Base-by-base conservation (phyloP, 805 yeast species). In the Starmerella powellii region DNA sequence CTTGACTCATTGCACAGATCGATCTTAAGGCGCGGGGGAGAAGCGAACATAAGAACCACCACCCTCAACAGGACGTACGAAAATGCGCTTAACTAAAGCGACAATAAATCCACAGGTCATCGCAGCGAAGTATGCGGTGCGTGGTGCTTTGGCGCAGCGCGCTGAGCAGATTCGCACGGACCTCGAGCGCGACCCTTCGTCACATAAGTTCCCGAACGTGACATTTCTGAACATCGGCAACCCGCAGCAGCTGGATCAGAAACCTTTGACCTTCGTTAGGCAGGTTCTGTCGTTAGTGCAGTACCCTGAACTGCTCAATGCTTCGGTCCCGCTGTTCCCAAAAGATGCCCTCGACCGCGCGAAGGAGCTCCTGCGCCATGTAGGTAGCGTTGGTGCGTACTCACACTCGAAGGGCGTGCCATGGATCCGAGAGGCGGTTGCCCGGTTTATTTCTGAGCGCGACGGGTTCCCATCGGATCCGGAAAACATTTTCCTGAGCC, bases 201-300 rank as follows among this genome's bases (percentile, higher is more conserved):
- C 81, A 4, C 65, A 85, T 50, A 94, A 94, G 1, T 91, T 86
- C 58, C 63, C 72, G 33, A 66, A 72, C 46, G 82, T 91, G 54
- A 80, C 93, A 58, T 78, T 76, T 56, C 91, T 95, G 49, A 91
- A 91, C 60, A 91, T 91, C 49, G 99, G 99, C 24, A 91, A 91
- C 60, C 99, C 99, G 2, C 99, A 91, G 63, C 97, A 88, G 60
- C 70, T 91, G 58, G 88, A 85, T 53, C 99, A 91, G 62, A 72
- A 78, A 56, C 98, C 99, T 1, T 68, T 91, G 54, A 83, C 94
- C n/a, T 91, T 91, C 67, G 87, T 85, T 63, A 73, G 99, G 55
- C 94, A 87, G 59, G 94, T 87, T 3, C 66, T 88, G 46, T 74
- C 96, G 0, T 62, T 87, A 34, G 64, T 88, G 53, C 95, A 91